phyloP scores from a whole-genome alignment of 1,284 basidiomycete genomes.

The Tilletia walkeri region DNA sequence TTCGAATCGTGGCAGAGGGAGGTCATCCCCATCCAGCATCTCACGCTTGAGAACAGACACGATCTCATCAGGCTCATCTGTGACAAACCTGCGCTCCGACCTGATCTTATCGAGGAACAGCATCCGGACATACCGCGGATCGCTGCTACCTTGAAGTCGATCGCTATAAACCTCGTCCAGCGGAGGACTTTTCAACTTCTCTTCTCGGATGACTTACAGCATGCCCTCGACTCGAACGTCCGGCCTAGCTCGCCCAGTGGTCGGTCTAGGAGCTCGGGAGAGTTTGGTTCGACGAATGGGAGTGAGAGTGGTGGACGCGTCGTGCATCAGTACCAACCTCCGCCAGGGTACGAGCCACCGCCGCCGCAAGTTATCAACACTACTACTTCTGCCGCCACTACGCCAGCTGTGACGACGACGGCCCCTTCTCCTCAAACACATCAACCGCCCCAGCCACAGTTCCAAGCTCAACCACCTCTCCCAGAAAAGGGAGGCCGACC shows the following conservation, averaged over 20 bases:
- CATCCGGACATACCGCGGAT: conserved; percentile 6
- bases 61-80: conserved; percentile 77
- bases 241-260: background rate
- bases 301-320: background rate
- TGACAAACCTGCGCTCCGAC: conserved; percentile 58
- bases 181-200: conserved; percentile 17
- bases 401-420: too few species aligned
- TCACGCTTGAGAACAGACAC: conserved; percentile 68
- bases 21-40: conserved; percentile 67
- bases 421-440: too few species aligned
- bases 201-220: conserved; percentile 18
- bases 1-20: conserved; percentile 69
- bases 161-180: conserved; percentile 22
- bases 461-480: background rate
- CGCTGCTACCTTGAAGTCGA: conserved; percentile 16
- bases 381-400: too few species aligned
- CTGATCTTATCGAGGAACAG: background rate
- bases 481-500: background rate
- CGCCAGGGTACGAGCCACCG: conserved; percentile 17
- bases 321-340: conserved; percentile 12
- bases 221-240: conserved; percentile 4
- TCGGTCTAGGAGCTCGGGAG: too few species aligned
- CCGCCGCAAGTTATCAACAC: background rate
- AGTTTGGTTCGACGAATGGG: background rate
- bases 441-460: background rate